Base-by-base conservation (phyloP, 164 flowering plant genomes). In the Nymphaea colorata region DNA sequence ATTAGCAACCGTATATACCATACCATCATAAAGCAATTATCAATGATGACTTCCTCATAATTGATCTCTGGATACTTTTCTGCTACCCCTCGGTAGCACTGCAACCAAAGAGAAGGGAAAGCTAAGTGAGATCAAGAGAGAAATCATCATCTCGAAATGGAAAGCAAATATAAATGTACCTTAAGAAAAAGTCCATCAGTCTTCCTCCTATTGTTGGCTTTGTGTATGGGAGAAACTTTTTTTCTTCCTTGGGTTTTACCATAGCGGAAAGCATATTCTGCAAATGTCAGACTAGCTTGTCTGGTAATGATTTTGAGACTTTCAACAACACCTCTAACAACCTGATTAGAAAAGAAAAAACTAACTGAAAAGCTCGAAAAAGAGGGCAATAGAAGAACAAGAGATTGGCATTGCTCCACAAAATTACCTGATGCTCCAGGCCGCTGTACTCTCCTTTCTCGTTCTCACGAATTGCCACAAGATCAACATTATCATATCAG, bases 241-340 rank as follows among this genome's bases (percentile, higher is more conserved):
- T 61, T 3, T 4, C 64, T 61, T 61, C 64, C 64, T 0, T 61
- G 64, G 6, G 64, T 17, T 8, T 61, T 61, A 3, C 16, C 64
- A 61, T 61, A 61, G 64, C 14, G 64, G 18, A 61, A 61, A 4
- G 64, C 64, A 61, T 61, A 61, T 17, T 61, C 64, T 12, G 64
- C 64, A 3, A 61, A 12, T 17, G 16, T 61, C 12, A 61, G n/a
- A 5, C 64, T 61, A 6, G 64, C 64, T 17, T 61, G 64, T 3
- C 64, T 4, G 0, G 64, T 61, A 4, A 61, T 61, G 2, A 61
- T 61, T 4, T 61, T 61, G 41, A 61, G 64, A 61, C 64, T 61
- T 4, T 61, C 64, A 12, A 61, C 64, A 4, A 61, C 64, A 2
- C 64, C 64, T 61, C 64, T 61, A 4, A 61, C 64, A 17, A 61